Evolutionary conservation across 2,329 filamentous ascomycete genomes (phyloP), one percentile per base, ranked within the genome.

Genomic region (Xylariaceae sp.): DNA sequence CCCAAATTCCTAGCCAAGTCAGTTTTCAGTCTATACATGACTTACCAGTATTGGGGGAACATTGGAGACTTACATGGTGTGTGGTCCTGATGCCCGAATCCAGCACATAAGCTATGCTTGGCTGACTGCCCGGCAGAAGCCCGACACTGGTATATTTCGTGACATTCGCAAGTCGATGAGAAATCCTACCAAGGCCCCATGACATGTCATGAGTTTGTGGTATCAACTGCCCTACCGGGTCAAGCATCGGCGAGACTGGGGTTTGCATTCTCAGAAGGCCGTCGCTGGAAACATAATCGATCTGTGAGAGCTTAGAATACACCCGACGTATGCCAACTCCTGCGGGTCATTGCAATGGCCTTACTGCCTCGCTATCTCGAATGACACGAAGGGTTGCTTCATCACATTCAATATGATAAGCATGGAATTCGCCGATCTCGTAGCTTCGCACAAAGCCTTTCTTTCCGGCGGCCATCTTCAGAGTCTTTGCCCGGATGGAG

Each of bases 161-260:
- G 27, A 53, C 47, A 5, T 62, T 63, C 6, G 60, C 54, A 5
- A 54, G 30, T 35, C 66, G 61, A 53, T 66, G 65, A 3, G 66
- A 68, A 44, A 67, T 62, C 5, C 66, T 59, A 9, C 61, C 62
- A 1, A 68, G 56, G 1, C 66, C 66, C 66, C 66, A 68, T 2
- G 57, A 35, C 6, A 12, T 27, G 26, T 19, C 19, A 27, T 41
- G 26, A 6, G 30, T 31, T 12, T 44, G 11, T 6, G 53, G 47
- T 5, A 30, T 30, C 6, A 43, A 9, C 8, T 29, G 46, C 30
- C 43, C 47, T 11, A 7, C 27, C 9, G 29, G 3, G 11, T 27
- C 50, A 27, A 35, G 29, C 5, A 19, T 9, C 11, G 29, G 34
- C 11, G 49, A 48, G 32, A 55, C 51, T 6, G 47, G 43, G 6